phyloP scores from a whole-genome alignment of 2,329 filamentous ascomycete species.

The Penicillium sp. region DNA sequence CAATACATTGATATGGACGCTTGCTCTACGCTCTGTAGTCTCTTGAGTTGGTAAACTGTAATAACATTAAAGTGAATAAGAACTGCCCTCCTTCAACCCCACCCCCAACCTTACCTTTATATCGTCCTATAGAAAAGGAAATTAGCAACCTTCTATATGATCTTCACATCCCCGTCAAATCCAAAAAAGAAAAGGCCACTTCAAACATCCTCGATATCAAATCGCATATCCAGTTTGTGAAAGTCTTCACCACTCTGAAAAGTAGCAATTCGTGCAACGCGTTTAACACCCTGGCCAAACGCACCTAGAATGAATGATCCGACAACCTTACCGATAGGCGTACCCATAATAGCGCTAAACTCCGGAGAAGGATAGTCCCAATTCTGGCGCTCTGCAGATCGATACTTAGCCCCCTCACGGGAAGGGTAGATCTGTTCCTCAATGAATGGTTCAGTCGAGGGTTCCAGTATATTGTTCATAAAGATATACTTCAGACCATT shows the following conservation, averaged over 20 bases:
- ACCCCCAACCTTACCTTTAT: neutral
- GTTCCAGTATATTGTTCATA: neutral
- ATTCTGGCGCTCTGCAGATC: neutral
- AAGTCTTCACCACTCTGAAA: neutral
- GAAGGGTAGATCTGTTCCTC: neutral
- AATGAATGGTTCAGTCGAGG: neutral
- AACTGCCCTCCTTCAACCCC: no score
- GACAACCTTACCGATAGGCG: neutral
- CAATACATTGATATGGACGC: no score
- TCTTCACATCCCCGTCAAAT: neutral
- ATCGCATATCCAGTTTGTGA: neutral
- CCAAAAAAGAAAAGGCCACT: neutral
- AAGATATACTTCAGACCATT: neutral
- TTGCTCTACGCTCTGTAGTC: neutral
- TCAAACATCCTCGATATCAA: neutral
- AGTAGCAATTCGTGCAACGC: neutral
- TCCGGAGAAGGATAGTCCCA: neutral
- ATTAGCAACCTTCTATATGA: neutral
- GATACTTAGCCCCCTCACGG: neutral
- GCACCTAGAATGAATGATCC: neutral
- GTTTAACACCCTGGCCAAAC: neutral
- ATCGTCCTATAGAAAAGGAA: neutral
- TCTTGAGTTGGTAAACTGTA: no score
- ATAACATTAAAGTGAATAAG: no score
- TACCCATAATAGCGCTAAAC: neutral